phyloP scores from a whole-genome alignment of 306 rosid species.

The Cotoneaster glaucophyllus region DNA sequence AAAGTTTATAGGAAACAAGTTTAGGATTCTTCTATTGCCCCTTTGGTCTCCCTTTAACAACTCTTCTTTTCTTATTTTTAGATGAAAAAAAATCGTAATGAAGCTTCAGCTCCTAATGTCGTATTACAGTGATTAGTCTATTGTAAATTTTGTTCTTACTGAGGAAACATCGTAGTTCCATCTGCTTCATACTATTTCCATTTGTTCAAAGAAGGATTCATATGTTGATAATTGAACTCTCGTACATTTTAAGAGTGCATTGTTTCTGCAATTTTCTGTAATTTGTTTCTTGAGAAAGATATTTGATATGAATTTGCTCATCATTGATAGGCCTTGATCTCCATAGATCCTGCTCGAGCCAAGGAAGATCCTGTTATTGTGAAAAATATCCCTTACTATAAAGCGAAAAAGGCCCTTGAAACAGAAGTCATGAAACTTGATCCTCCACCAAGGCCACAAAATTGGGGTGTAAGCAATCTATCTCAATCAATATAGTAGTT shows the following conservation, averaged over 20 bases:
- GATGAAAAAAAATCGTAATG: neutral
- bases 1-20: neutral
- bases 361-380: conserved; percentile 85
- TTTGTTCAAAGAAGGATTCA: neutral
- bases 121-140: neutral
- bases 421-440: conserved; percentile 75
- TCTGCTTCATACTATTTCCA: neutral
- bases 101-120: neutral
- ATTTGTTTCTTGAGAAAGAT: conserved; percentile 5
- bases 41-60: neutral
- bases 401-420: conserved; percentile 84
- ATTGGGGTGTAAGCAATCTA: conserved; percentile 80
- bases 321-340: conserved; percentile 63
- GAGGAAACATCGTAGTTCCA: neutral
- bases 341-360: conserved; percentile 88
- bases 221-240: neutral
- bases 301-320: conserved; percentile 8
- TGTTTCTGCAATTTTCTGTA: neutral
- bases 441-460: conserved; percentile 86
- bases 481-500: neutral
- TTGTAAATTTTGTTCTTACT: neutral
- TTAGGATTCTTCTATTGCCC: neutral
- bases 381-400: conserved; percentile 70
- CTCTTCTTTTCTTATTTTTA: neutral
- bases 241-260: neutral